A percentile compares a stretch with the other conserved stretches of the same genome.
phyloP scores from a whole-genome alignment of 805 yeast species.

The Phaffomyces opuntiae region DNA sequence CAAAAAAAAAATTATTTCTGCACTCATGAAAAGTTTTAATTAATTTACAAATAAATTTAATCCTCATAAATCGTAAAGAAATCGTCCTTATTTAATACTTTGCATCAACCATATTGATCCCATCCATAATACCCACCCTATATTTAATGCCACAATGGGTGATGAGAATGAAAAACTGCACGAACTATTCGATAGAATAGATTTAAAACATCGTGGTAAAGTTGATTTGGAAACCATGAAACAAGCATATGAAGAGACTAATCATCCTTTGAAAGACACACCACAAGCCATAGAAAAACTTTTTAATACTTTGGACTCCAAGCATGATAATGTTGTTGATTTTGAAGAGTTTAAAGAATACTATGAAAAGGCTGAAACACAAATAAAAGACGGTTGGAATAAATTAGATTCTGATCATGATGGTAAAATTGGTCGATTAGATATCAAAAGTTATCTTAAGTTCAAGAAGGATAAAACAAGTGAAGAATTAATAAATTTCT shows the following conservation, averaged over 20 bases:
- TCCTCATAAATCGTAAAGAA: too few relatives aligned
- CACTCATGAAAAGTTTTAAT: too few relatives aligned
- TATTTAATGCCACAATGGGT: conserved; percentile 1
- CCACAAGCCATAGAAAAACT: conserved; percentile 51
- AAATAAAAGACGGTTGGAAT: conserved; percentile 61
- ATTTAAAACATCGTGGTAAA: conserved; percentile 30
- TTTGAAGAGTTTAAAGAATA: conserved; percentile 62
- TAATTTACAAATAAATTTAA: too few relatives aligned
- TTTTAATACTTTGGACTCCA: conserved; percentile 52
- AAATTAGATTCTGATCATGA: conserved; percentile 66
- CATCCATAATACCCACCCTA: background rate
- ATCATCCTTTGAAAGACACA: conserved; percentile 62
- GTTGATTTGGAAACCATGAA: conserved; percentile 31
- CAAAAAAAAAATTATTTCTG: too few relatives aligned
- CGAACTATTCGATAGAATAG: conserved; percentile 37
- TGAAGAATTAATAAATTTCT: conserved; percentile 45
- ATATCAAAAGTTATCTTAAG: conserved; percentile 58
- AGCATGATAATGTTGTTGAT: conserved; percentile 51
- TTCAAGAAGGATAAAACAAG: conserved; percentile 39
- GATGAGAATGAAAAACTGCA: conserved; percentile 5
- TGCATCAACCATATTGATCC: background rate
- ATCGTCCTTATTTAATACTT: background rate
- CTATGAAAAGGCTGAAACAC: conserved; percentile 59
- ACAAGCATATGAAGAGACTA: conserved; percentile 31
- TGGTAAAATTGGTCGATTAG: conserved; percentile 59